phyloP scores from a whole-genome alignment of 139 green algal species.

The Zygnema circumcarinatum region DNA sequence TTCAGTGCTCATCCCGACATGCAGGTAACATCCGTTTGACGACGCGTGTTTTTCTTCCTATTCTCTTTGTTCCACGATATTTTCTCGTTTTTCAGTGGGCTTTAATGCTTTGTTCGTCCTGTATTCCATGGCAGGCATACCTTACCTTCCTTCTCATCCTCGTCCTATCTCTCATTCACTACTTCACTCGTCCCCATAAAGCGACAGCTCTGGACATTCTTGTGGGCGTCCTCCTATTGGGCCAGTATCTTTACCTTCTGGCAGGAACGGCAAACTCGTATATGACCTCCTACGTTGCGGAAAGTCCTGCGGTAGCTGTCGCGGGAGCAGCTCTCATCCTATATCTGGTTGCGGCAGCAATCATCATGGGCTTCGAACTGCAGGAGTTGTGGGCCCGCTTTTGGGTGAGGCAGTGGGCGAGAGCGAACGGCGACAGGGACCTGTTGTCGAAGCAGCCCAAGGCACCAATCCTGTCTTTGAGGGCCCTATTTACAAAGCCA shows the following conservation, averaged over 20 bases:
- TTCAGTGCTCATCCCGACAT: conserved; percentile 16
- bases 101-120: background rate
- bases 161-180: background rate
- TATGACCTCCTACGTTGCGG: background rate
- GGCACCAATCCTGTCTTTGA: background rate
- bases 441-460: background rate
- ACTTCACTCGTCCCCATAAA: conserved; percentile 11
- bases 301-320: background rate
- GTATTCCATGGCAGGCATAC: conserved; percentile 12
- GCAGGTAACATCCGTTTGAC: background rate
- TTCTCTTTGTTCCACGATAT: background rate
- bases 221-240: conserved; percentile 7
- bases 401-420: conserved; percentile 5
- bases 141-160: conserved; percentile 9
- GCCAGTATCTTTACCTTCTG: conserved; percentile 1
- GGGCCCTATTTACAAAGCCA: background rate
- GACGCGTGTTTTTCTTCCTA: background rate
- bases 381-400: conserved; percentile 1
- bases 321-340: background rate
- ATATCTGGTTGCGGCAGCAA: background rate
- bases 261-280: conserved; percentile 1
- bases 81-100: background rate
- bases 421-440: background rate
- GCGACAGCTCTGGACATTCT: background rate
- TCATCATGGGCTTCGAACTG: background rate